Base-by-base conservation (phyloP, 768 basidiomycete genomes). In the Asterophora parasitica region DNA sequence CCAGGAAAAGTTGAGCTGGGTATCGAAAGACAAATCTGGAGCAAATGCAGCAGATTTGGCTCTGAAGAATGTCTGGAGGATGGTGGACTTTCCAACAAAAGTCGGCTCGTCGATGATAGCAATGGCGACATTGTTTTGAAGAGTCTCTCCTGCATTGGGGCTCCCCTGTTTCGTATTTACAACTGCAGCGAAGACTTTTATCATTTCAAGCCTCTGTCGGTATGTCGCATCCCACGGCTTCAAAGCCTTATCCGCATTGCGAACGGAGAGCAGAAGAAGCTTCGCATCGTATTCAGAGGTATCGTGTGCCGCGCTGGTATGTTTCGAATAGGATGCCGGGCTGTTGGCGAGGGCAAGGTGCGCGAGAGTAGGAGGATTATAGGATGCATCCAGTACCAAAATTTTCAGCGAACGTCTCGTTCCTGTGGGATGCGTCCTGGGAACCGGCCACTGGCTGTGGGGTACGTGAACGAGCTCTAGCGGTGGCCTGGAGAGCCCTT, bases 311-410 rank as follows among this genome's bases (percentile, higher is more conserved):
- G 35, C 10, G 3, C n/a, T 8, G 13, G 16, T 15, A 27, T 34
- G 8, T 12, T 46, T 39, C 13, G 44, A 56, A n/a, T 11, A 43
- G 1, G 62, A 70, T 11, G 61, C 59, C 30, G 62, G 56, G 45
- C 75, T 66, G 49, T 77, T 79, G 20, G 81, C 82, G 39, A 97
- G 80, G 2, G 86, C 84, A 44, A 85, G 73, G 64, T 97, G 93
- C 0, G 93, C 90, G 17, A 77, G 62, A 2, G 90, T 92, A 1
- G 94, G 94, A 3, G 93, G 93, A 59, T 97, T 95, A 69, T 90
- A 97, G 1, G 91, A 93, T 1, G 92, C 85, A 58, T 96, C 94
- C 32, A 96, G 75, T n/a, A 94, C 71, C 3, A 85, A 76, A 39
- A 94, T 75, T 44, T 47, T 34, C 17, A 40, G 15, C 27, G 12